Conservation (phyloP, 2,329 filamentous ascomycete genomes). For the Didymella segeticola region DNA sequence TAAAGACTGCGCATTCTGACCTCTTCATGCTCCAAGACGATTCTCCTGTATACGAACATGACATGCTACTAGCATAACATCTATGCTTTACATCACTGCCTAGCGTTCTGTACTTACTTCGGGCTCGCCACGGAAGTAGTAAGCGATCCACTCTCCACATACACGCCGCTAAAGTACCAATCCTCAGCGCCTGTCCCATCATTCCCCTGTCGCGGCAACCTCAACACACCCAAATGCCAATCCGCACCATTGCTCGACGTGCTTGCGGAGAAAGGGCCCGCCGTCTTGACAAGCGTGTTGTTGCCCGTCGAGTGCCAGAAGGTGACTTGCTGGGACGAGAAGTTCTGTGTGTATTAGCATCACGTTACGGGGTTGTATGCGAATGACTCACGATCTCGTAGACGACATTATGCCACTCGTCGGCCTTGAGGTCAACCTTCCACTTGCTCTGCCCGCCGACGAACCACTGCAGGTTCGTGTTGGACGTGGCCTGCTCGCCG, state of each 20-base stretch:
- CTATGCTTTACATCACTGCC: too few species aligned
- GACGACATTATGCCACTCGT: slow-evolving; percentile 77
- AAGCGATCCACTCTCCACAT: slow-evolving; percentile 66
- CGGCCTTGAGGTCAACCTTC: slow-evolving; percentile 66
- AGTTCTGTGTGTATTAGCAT: slow-evolving; percentile 56
- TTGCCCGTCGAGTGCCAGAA: slow-evolving; percentile 74
- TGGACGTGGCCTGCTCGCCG: slow-evolving; percentile 57
- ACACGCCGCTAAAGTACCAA: slow-evolving; percentile 75
- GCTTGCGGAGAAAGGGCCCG: slow-evolving; percentile 65
- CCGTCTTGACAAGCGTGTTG: slow-evolving; percentile 63
- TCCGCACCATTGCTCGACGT: slow-evolving; percentile 72
- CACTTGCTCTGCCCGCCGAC: slow-evolving; percentile 67
- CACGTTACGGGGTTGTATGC: background rate
- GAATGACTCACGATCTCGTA: slow-evolving; percentile 66
- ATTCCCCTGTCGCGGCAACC: slow-evolving; percentile 65
- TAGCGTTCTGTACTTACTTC: slow-evolving; percentile 8
- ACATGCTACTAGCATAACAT: too few species aligned
- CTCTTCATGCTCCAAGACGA: too few species aligned
- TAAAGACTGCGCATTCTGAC: too few species aligned
- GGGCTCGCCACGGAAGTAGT: slow-evolving; percentile 44
- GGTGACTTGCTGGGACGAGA: slow-evolving; percentile 65
- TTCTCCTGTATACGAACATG: too few species aligned
- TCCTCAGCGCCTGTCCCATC: slow-evolving; percentile 64
- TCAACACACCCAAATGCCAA: slow-evolving; percentile 75
- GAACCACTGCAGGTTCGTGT: slow-evolving; percentile 68